These are phyloP conservation scores for Pythium dissimile DNA, from an alignment of 352 stramenopile genomes.

Conservation along the genomic window DNA sequence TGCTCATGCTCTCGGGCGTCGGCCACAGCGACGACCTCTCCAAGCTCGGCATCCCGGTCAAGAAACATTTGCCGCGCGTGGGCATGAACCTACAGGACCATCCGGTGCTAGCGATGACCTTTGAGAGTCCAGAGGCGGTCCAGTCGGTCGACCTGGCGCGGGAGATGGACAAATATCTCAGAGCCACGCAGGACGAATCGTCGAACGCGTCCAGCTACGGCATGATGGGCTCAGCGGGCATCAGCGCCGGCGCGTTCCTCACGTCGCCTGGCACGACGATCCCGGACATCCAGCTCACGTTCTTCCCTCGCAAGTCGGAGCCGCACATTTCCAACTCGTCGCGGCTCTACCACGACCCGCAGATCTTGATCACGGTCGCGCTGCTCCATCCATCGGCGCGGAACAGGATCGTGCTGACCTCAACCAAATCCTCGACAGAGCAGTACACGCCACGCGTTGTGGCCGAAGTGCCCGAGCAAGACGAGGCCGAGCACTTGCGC, in stretches of 20 bases:
- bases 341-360: constrained; percentile 33
- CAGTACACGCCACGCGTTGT: constrained; percentile 43
- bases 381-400: constrained; percentile 54
- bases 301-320: constrained; percentile 85
- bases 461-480: constrained; percentile 43
- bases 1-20: constrained; percentile 75
- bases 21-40: constrained; percentile 41
- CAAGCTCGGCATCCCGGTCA: constrained; percentile 40
- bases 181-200: constrained; percentile 22
- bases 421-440: constrained; percentile 30
- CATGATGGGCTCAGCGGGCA: constrained; percentile 57
- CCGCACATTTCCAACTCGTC: constrained; percentile 60
- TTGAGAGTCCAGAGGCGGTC: constrained; percentile 31
- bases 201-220: constrained; percentile 44
- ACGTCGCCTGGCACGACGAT: constrained; percentile 57
- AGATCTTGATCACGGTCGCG: constrained; percentile 83
- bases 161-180: constrained; percentile 49
- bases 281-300: constrained; percentile 86
- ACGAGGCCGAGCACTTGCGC: constrained; percentile 48
- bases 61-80: constrained; percentile 70
- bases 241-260: constrained; percentile 74
- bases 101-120: constrained; percentile 75
- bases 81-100: constrained; percentile 90
- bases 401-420: constrained; percentile 43
- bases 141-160: constrained; percentile 23